These are phyloP conservation scores for Colletotrichum aenigma DNA, from an alignment of 2,329 filamentous ascomycete genomes.

Conservation along the genomic window DNA sequence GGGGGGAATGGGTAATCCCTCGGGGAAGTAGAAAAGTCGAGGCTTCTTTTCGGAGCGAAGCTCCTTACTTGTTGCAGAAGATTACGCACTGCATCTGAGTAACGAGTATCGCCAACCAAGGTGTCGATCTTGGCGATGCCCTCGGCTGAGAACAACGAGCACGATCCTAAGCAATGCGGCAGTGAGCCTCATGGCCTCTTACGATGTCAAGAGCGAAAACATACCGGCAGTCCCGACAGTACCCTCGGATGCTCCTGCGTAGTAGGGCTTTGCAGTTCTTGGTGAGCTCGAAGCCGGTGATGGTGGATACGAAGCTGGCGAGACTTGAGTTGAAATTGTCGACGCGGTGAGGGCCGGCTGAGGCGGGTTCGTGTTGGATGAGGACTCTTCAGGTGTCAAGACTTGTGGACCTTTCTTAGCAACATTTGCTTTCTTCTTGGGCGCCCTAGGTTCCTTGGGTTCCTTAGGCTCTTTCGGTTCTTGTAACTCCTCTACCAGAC, in stretches of 20 bases:
- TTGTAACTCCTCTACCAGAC: background rate
- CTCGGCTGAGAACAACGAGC: slow-evolving; percentile 23
- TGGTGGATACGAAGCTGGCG: background rate
- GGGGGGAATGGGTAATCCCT: background rate
- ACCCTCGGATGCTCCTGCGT: background rate
- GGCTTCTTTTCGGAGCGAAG: background rate
- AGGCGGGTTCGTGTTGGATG: background rate
- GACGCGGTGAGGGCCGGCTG: background rate
- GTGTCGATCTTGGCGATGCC: background rate
- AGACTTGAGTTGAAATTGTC: background rate
- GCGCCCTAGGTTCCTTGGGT: background rate
- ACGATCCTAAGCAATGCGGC: background rate
- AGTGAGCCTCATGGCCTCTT: background rate
- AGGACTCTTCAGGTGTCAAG: background rate
- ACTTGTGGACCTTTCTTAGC: background rate
- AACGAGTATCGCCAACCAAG: background rate
- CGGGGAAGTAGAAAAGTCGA: background rate
- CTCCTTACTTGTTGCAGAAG: background rate
- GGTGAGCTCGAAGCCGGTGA: background rate
- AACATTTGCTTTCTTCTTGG: background rate
- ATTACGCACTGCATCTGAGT: background rate
- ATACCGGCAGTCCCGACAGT: background rate
- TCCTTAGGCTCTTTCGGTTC: background rate
- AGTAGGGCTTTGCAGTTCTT: background rate
- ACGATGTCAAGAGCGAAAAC: background rate